Percentiles rank a stretch among this genome's conserved stretches.
Evolutionary conservation across 2,329 filamentous ascomycete genomes (phyloP).

Genomic region (Aplosporella prunicola): DNA sequence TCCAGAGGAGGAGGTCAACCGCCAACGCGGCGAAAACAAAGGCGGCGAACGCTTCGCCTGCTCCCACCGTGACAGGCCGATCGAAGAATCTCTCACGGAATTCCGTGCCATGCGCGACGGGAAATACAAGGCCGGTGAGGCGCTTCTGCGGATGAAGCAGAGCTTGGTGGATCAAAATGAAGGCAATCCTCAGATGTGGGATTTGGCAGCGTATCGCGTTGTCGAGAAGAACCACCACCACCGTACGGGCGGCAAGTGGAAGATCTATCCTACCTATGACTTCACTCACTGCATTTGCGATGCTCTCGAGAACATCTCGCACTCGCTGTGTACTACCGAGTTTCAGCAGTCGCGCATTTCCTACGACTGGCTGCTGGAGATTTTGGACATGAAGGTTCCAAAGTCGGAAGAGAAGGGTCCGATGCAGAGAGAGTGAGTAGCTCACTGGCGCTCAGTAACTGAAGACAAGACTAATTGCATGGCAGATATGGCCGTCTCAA

Average conservation of each 20-base stretch:
- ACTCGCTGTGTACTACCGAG: slow-evolving; percentile 88
- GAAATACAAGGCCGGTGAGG: slow-evolving; percentile 76
- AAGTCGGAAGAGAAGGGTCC: slow-evolving; percentile 45
- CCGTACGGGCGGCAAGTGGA: slow-evolving; percentile 74
- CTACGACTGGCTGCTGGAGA: slow-evolving; percentile 84
- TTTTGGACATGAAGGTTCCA: slow-evolving; percentile 69
- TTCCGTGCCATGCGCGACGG: slow-evolving; percentile 88
- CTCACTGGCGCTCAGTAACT: slow-evolving; percentile 22
- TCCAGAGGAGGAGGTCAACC: slow-evolving; percentile 67
- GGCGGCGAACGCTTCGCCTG: slow-evolving; percentile 67
- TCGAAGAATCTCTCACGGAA: slow-evolving; percentile 68
- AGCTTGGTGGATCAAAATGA: slow-evolving; percentile 52
- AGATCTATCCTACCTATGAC: slow-evolving; percentile 92
- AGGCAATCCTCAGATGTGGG: slow-evolving; percentile 94
- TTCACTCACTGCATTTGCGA: slow-evolving; percentile 87
- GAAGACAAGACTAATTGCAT: slow-evolving; percentile 4
- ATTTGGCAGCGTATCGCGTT: slow-evolving; percentile 82
- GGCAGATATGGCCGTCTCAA: slow-evolving; percentile 57
- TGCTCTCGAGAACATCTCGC: slow-evolving; percentile 84
- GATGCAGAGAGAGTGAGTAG: slow-evolving; percentile 74
- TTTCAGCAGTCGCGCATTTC: slow-evolving; percentile 77
- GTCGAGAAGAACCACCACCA: slow-evolving; percentile 64
- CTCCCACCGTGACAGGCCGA: slow-evolving; percentile 63
- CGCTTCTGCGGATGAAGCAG: slow-evolving; percentile 89
- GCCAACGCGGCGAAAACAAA: slow-evolving; percentile 65